These are phyloP conservation scores for Thraustochytrium sp. DNA, from an alignment of 352 stramenopile species.

Conservation along the genomic window DNA sequence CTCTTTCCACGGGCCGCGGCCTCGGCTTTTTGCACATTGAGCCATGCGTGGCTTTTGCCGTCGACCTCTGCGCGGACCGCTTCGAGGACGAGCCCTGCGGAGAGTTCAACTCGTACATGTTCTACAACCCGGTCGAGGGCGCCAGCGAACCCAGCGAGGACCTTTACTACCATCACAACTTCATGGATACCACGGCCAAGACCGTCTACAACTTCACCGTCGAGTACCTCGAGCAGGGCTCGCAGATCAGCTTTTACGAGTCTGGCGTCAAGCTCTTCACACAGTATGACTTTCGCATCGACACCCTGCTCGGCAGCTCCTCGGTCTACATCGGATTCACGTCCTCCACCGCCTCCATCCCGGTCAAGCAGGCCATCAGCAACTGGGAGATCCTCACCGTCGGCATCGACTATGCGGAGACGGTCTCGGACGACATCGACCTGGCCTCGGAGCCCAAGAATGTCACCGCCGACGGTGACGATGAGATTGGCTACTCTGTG, in stretches of 20 bases:
- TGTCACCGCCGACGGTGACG: neutral
- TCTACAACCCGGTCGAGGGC: neutral
- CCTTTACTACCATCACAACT: neutral
- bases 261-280: neutral
- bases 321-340: slow-evolving; percentile 17
- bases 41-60: neutral
- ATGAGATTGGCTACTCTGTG: neutral
- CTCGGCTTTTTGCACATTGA: neutral
- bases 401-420: neutral
- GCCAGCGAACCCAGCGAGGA: neutral
- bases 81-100: neutral
- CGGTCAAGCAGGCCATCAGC: neutral
- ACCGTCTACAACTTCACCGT: neutral
- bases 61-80: slow-evolving; percentile 10
- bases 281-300: neutral
- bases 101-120: neutral
- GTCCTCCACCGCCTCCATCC: neutral
- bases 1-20: neutral
- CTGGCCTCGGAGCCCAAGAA: neutral
- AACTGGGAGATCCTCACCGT: slow-evolving; percentile 2
- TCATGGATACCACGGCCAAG: neutral
- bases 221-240: neutral
- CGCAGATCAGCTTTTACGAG: neutral
- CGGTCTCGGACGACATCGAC: neutral
- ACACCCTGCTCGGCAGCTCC: neutral